Base-by-base conservation (phyloP, 1,284 basidiomycete genomes). In the Microbotryomycetes sp. region DNA sequence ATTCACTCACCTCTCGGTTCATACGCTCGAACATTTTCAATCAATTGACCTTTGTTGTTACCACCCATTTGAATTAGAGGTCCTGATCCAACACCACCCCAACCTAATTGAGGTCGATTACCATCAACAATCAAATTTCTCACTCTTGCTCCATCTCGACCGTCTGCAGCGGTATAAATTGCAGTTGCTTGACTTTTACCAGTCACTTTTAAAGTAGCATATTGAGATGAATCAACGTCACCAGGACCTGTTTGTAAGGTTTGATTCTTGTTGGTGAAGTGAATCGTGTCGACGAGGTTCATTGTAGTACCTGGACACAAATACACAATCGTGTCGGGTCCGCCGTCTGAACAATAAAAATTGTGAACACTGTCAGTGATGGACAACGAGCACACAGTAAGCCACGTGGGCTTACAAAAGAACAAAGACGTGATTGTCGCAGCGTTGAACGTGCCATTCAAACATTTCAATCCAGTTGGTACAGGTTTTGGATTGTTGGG, bases 231-330 rank as follows among this genome's bases (percentile, higher is more conserved):
- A 15, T 4, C 3, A 15, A 59, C 56, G 15, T 26, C 57, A 59
- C 65, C 28, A 59, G 36, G 36, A 42, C 36, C 57, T 12, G 79
- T 79, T 36, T 76, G 75, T 25, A 80, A 65, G 60, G 78, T 77
- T 63, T 80, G 79, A 60, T 78, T 76, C 22, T 75, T 74, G 3
- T 74, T 76, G 6, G 76, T 77, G 70, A 79, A 79, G 49, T 75
- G 64, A 65, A 80, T 76, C 1, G 77, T 72, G 0, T 73, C 74
- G 1, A 73, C 71, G 28, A 79, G 70, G 2, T 68, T 65, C 58
- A 78, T 76, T 12, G 70, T 64, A 14, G 73, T 68, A 9, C 71
- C 71, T 0, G 77, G 77, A 63, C 79, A 80, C 3, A 80, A 74
- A 15, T 72, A 68, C 46, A 80, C 75, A 51, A 73, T 74, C n/a